These are phyloP conservation scores for Chytriomyces sp. DNA, from an alignment of 192 early-diverging fungal genomes.

Conservation along the genomic window DNA sequence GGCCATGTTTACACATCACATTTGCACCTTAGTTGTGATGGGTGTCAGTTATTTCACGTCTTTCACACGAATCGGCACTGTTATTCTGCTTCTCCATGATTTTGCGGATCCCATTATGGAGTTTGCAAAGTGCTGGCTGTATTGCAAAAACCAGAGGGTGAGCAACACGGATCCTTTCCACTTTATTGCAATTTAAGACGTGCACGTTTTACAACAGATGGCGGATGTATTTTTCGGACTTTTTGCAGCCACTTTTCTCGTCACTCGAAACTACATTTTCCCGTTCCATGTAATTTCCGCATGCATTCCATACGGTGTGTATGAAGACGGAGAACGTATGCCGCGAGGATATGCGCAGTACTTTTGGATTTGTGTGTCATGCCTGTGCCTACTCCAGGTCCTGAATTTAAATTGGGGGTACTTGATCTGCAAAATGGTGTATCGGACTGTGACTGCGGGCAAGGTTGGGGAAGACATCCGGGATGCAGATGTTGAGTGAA, in stretches of 20 bases:
- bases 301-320: conserved; percentile 15
- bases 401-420: conserved; percentile 37
- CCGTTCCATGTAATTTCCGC: conserved; percentile 28
- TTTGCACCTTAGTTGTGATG: conserved; percentile 47
- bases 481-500: not conserved
- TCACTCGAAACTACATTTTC: conserved; percentile 39
- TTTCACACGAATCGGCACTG: conserved; percentile 49
- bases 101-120: conserved; percentile 56
- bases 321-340: conserved; percentile 33
- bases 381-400: conserved; percentile 23
- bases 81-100: conserved; percentile 54
- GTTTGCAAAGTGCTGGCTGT: conserved; percentile 53
- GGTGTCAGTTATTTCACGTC: conserved; percentile 38
- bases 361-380: conserved; percentile 13
- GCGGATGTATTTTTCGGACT: conserved; percentile 40
- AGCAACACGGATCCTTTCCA: not conserved
- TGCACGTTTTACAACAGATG: not conserved
- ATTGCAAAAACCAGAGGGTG: conserved; percentile 39
- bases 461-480: not conserved
- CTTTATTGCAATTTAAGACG: not conserved
- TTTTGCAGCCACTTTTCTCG: conserved; percentile 34
- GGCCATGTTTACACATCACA: conserved; percentile 50
- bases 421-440: not conserved
- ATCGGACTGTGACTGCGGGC: not conserved
- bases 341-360: conserved; percentile 37